A percentile compares a stretch with the other conserved stretches of the same genome.
Conservation (phyloP, 371 early-diverging fungal species). For the Lichtheimia ramosa region DNA sequence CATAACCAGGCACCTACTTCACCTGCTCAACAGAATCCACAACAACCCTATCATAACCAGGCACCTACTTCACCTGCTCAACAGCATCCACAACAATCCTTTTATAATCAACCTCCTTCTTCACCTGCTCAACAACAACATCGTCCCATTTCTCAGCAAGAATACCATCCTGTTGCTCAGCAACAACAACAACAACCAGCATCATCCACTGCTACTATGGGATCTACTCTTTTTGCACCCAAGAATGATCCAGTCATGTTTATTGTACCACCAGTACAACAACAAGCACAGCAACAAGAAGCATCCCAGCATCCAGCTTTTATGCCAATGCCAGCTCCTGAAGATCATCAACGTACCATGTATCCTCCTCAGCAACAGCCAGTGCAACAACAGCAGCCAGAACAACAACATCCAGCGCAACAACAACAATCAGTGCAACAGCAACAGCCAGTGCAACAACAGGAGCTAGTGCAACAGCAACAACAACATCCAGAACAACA, state of each 20-base stretch:
- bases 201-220: background rate
- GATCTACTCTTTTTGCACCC: background rate
- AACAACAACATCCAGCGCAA: background rate
- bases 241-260: constrained; percentile 12
- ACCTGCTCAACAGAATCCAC: background rate
- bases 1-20: background rate
- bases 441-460: background rate
- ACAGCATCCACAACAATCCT: background rate
- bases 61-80: background rate
- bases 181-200: constrained; percentile 7
- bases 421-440: background rate
- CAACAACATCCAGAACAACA: constrained; percentile 2
- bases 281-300: background rate
- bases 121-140: background rate
- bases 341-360: background rate
- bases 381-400: background rate
- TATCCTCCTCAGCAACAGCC: background rate
- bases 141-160: background rate
- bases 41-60: background rate
- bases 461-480: no score
- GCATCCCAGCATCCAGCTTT: background rate
- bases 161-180: background rate
- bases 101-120: background rate
- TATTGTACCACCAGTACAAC: constrained; percentile 1
- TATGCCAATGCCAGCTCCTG: constrained; percentile 6